Conservation (phyloP, 306 rosid species). For the Ziziphus jujuba region DNA sequence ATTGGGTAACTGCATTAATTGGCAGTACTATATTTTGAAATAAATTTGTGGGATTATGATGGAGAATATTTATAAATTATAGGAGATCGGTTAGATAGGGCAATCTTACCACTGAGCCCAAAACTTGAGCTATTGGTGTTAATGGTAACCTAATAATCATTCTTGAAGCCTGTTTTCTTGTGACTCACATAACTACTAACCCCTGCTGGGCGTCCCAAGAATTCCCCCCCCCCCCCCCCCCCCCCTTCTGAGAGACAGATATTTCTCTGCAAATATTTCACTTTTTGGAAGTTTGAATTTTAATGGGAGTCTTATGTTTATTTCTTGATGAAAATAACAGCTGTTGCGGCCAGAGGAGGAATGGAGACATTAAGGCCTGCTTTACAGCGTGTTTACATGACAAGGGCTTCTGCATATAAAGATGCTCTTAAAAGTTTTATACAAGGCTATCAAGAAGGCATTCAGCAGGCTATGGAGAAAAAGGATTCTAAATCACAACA, state of each 20-base stretch:
- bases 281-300: conserved; percentile 18
- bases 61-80: too few relatives aligned
- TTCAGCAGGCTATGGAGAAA: conserved; percentile 69
- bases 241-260: not conserved
- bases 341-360: conserved; percentile 79
- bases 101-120: too few relatives aligned
- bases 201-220: not conserved
- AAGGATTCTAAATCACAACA: conserved; percentile 47
- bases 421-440: conserved; percentile 87
- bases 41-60: too few relatives aligned
- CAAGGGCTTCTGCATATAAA: conserved; percentile 82
- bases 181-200: not conserved
- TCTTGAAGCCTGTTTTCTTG: not conserved
- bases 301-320: conserved; percentile 11
- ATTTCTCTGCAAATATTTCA: not conserved
- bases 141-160: too few relatives aligned
- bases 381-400: conserved; percentile 82
- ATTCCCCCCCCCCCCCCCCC: too few relatives aligned
- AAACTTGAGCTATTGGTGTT: too few relatives aligned
- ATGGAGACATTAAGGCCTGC: conserved; percentile 81
- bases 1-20: too few relatives aligned
- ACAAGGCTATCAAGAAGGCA: conserved; percentile 79
- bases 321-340: conserved; percentile 38
- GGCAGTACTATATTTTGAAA: too few relatives aligned
- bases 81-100: too few relatives aligned